Evolutionary conservation across 306 rosid genomes (phyloP), one percentile per base, ranked within the genome.

Genomic region (Oemleria cerasiformis): DNA sequence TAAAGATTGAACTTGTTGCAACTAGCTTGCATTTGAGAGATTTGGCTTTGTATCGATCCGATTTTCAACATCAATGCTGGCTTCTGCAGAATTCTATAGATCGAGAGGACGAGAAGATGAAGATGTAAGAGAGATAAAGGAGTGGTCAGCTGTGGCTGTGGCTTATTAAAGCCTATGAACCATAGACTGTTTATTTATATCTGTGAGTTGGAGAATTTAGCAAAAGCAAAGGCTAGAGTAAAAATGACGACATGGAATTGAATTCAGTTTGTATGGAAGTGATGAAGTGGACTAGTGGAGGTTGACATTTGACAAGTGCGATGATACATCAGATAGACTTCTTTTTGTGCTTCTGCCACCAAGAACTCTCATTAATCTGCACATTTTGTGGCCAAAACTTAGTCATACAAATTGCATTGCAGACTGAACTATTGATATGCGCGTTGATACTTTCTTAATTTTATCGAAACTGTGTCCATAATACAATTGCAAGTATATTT

Each of bases 1-100:
- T 69, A 56, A 42, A 17, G 43, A 70, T 15, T 42, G 74, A 70
- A 70, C 74, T 73, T 40, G 76, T 62, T 51, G 86, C 87, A 15
- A 76, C 76, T 6, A 84, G 59, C 75, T 88, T 84, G 77, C 71
- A 82, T 68, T 75, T 81, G 19, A 78, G 77, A 70, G 86, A 79
- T 50, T 74, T 62, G 55, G 79, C 68, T 53, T 20, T 70, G 20
- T 76, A 67, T 8, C 67, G 69, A 50, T 56, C 36, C 21, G 3
- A 30, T 30, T 30, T 30, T 54, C 55, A 4, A 53, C 63, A 47
- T 56, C 61, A 19, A 10, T 39, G 10, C 67, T 86, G 53, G 73
- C 71, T 77, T 73, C 64, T 60, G 81, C 78, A 14, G 67, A 75
- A 68, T 73, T 77, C 21, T 16, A 58, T 8, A 44, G 71, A 68